Conservation (phyloP, 129 eudicot species). For the Glebionis coronaria region DNA sequence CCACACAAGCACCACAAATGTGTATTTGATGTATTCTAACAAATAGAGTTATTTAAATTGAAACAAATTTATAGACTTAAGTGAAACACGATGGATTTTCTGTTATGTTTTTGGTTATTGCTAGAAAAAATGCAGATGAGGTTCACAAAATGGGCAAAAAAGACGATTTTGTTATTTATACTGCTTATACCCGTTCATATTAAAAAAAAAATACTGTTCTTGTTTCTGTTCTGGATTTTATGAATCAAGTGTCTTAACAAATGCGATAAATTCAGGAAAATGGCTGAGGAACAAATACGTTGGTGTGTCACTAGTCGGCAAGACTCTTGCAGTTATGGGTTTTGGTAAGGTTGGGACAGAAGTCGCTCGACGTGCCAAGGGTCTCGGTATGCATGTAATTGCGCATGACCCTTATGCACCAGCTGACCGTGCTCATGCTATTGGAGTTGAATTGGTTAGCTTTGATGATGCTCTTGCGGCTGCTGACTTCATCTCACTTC, state of each 20-base stretch:
- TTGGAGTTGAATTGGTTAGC: constrained; percentile 89
- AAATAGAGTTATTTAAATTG: no score
- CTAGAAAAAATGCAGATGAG: no score
- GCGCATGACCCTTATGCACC: constrained; percentile 99
- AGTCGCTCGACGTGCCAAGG: constrained; percentile 97
- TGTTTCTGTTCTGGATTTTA: no score
- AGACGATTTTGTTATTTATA: no score
- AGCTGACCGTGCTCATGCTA: constrained; percentile 96
- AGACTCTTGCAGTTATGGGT: constrained; percentile 96
- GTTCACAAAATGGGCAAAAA: no score
- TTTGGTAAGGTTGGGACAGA: constrained; percentile 98
- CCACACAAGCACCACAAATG: no score
- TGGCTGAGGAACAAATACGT: constrained; percentile 97
- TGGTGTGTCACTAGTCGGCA: constrained; percentile 98
- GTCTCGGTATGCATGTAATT: constrained; percentile 96
- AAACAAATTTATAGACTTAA: no score
- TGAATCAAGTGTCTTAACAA: background rate
- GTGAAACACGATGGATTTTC: no score
- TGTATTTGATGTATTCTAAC: no score
- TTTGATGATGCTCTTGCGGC: constrained; percentile 82
- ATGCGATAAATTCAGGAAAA: constrained; percentile 47
- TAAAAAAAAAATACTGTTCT: no score
- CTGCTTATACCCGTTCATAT: no score
- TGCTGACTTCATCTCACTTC: constrained; percentile 94
- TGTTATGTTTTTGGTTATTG: no score